Evolutionary conservation across 345 rosid genomes (phyloP), one percentile per base, ranked within the genome.

Genomic region (Conringia planisiliqua): DNA sequence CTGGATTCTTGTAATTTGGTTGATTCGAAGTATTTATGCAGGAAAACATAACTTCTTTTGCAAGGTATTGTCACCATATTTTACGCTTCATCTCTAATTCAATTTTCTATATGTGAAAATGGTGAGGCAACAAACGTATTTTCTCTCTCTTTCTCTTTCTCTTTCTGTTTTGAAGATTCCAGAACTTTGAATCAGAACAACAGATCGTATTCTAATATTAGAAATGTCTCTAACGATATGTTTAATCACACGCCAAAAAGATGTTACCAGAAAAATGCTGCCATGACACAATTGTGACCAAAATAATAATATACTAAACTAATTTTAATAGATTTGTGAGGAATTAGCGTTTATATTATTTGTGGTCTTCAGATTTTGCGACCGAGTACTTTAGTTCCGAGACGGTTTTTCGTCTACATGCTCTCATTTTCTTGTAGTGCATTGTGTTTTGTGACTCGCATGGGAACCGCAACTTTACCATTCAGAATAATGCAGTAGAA

Each of bases 1-100:
- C 47, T 73, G 57, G 43, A 33, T 32, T 65, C 20, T 64, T 38
- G 36, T 33, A 54, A 29, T 14, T 16, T 39, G 27, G 56, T 48
- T 44, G 67, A 12, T 66, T 33, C 17, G 1, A 42, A 30, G 64
- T 64, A 54, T 73, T 57, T 74, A 74, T 67, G 70, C 10, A 32
- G 8, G 12, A 40, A 39, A 59, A 42, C 30, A 29, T 74, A 61
- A 68, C 79, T 51, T 60, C 38, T 61, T 62, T 47, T 62, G 39
- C 27, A 68, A 44, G 58, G 38, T 44, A 56, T 16, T 22, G 70
- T 63, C 16, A 33, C 79, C 79, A 50, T 42, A 32, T 51, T 68
- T 76, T 68, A 60, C 70, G 79, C 70, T 69, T 24, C 30, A 62
- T 68, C 79, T 76, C 79, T 62, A 38, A 29, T 66, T 74, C 52